phyloP scores from a whole-genome alignment of 495 filamentous ascomycete species.

The Penicillium atrosanguineum region DNA sequence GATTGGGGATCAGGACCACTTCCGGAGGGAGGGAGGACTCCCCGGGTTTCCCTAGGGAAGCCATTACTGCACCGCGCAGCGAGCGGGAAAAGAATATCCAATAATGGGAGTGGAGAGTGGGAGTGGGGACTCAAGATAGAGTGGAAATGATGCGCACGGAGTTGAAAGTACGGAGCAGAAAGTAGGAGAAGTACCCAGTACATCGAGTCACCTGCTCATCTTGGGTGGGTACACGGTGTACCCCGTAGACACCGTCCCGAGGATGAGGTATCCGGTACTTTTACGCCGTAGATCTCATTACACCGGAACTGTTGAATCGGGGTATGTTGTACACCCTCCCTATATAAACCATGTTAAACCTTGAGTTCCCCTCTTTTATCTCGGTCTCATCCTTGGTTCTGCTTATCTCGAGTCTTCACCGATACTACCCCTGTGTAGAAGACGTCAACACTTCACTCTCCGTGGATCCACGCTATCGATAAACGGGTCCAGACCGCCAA shows the following conservation, averaged over 20 bases:
- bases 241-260: conserved; percentile 1
- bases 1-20: conserved; percentile 3
- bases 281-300: background rate
- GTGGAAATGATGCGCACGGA: conserved; percentile 3
- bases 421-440: background rate
- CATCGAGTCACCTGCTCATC: conserved; percentile 1
- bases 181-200: conserved; percentile 15
- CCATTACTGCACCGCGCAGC: conserved; percentile 12
- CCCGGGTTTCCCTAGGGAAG: background rate
- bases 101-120: conserved; percentile 2
- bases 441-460: conserved; percentile 15
- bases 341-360: background rate
- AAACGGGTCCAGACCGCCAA: conserved; percentile 29
- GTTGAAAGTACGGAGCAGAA: background rate
- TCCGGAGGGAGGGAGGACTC: background rate
- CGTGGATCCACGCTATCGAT: conserved; percentile 20
- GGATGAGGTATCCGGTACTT: conserved; percentile 2
- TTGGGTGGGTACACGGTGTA: background rate
- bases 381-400: too few relatives aligned
- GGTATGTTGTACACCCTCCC: background rate
- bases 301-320: background rate
- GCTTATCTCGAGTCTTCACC: background rate
- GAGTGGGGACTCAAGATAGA: background rate
- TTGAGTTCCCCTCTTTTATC: background rate
- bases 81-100: conserved; percentile 3